Percentiles rank a stretch among this genome's conserved stretches.
These are phyloP conservation scores for Penicillium cataractarum DNA, from an alignment of 495 filamentous ascomycete genomes.

Conservation along the genomic window DNA sequence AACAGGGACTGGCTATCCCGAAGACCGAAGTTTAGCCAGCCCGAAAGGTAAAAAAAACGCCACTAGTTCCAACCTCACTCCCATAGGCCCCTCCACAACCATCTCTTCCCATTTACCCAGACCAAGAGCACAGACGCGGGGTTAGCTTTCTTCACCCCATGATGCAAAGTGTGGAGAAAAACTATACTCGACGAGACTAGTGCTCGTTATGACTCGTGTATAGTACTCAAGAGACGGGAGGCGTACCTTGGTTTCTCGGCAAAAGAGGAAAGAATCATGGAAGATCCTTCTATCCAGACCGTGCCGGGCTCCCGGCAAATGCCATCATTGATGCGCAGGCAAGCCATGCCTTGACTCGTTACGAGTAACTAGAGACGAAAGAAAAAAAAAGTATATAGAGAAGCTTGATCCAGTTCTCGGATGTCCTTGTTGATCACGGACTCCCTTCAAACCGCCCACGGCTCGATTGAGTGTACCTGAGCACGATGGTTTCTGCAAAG, in stretches of 20 bases:
- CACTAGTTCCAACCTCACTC: slow-evolving; percentile 3
- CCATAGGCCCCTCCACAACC: slow-evolving; percentile 2
- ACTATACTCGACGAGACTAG: background rate
- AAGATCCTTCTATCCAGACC: background rate
- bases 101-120: background rate
- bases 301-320: background rate
- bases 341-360: background rate
- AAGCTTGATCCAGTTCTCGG: background rate
- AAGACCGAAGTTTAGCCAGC: slow-evolving; percentile 13
- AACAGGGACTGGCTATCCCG: background rate
- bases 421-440: background rate
- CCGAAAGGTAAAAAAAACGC: slow-evolving; percentile 10
- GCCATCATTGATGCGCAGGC: background rate
- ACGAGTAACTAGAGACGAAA: background rate
- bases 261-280: slow-evolving; percentile 6
- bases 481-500: slow-evolving; percentile 16
- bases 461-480: background rate
- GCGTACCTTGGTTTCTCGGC: background rate
- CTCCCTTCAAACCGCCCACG: background rate
- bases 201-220: too few species aligned
- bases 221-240: background rate
- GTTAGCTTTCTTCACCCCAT: background rate
- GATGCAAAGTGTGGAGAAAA: slow-evolving; percentile 1
- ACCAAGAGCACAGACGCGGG: background rate
- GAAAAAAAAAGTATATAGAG: slow-evolving; percentile 14